Conservation (phyloP, 306 rosid genomes). For the Acacia crassicarpa region DNA sequence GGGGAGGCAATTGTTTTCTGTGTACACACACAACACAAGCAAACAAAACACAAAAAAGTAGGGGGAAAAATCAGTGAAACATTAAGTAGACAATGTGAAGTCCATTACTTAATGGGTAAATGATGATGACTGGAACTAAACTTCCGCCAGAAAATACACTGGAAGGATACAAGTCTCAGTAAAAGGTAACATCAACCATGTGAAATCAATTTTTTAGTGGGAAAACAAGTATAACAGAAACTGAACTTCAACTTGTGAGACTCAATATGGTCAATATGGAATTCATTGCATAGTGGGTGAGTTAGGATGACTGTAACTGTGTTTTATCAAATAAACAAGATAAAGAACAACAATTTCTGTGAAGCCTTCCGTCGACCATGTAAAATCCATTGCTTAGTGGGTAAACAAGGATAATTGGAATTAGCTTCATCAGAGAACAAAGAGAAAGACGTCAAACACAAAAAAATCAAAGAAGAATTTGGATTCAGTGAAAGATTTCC, state of each 20-base stretch:
- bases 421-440: background rate
- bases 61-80: background rate
- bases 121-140: background rate
- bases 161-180: background rate
- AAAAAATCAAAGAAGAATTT: background rate
- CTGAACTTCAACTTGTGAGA: background rate
- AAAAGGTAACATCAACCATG: background rate
- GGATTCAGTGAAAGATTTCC: background rate
- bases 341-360: background rate
- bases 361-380: background rate
- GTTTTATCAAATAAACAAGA: background rate
- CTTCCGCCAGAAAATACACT: background rate
- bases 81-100: conserved; percentile 1
- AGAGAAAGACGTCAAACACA: background rate
- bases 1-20: conserved; percentile 88
- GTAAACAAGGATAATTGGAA: background rate
- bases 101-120: background rate
- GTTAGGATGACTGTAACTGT: background rate
- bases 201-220: background rate
- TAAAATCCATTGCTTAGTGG: background rate
- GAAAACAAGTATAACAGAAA: background rate
- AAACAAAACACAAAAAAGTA: background rate
- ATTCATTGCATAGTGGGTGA: background rate
- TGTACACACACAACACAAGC: conserved; percentile 14
- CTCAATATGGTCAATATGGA: background rate